A percentile compares a stretch with the other conserved stretches of the same genome.
These are phyloP conservation scores for Cicer arietinum DNA, from an alignment of 306 rosid genomes.

Conservation along the genomic window DNA sequence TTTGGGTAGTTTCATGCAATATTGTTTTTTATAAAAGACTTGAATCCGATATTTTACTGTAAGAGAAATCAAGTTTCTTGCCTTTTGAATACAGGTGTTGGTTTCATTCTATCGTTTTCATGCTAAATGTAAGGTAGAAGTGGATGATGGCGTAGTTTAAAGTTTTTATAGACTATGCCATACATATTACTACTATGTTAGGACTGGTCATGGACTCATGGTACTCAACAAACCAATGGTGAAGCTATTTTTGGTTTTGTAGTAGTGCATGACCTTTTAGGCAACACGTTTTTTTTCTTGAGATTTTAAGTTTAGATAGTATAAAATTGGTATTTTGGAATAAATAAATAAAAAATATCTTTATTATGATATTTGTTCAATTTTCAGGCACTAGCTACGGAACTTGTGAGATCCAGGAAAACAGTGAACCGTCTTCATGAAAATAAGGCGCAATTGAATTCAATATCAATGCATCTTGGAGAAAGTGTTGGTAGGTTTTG, in stretches of 20 bases:
- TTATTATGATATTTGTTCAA: slow-evolving; percentile 37
- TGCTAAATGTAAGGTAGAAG: slow-evolving; percentile 18
- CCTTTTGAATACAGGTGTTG: neutral
- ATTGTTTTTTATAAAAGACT: neutral
- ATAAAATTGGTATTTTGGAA: neutral
- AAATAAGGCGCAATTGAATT: slow-evolving; percentile 91
- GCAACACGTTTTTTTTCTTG: neutral
- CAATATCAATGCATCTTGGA: slow-evolving; percentile 99
- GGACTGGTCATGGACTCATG: neutral
- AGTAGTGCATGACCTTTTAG: slow-evolving; percentile 21
- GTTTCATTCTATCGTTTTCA: neutral
- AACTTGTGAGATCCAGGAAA: slow-evolving; percentile 84
- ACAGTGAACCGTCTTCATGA: slow-evolving; percentile 95
- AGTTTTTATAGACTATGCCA: slow-evolving; percentile 9
- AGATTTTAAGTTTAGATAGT: slow-evolving; percentile 22
- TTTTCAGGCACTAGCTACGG: slow-evolving; percentile 89
- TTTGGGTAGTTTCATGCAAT: slow-evolving; percentile 3
- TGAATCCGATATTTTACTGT: neutral
- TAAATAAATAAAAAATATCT: neutral
- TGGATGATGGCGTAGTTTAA: slow-evolving; percentile 11
- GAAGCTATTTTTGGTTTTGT: slow-evolving; percentile 31
- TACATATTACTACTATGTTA: neutral
- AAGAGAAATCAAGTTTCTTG: neutral
- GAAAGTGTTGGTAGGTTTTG: slow-evolving; percentile 92
- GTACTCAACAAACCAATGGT: slow-evolving; percentile 5